Percentiles rank a stretch among this genome's conserved stretches.
Conservation (phyloP, 2,329 filamentous ascomycete genomes). For the Venturia effusa region DNA sequence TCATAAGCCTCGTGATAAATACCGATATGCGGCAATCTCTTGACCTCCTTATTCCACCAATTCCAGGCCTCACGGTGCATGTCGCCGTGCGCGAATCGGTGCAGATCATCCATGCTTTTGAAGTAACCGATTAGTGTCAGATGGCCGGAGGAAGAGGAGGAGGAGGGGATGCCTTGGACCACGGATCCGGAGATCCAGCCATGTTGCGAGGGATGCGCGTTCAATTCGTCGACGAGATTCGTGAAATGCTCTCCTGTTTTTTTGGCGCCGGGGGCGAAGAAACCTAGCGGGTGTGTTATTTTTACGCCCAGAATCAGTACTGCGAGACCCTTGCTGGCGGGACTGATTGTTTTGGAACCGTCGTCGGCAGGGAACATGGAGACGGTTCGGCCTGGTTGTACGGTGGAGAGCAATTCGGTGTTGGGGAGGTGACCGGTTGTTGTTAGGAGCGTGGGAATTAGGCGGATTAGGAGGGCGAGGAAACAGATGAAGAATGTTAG, state of each 20-base stretch:
- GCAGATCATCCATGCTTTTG: constrained; percentile 36
- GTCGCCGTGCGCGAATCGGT: constrained; percentile 40
- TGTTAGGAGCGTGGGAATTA: constrained; percentile 9
- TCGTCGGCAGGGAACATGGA: neutral
- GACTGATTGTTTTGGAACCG: neutral
- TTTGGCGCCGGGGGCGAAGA: constrained; percentile 34
- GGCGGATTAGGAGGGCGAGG: neutral
- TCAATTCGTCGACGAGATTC: constrained; percentile 25
- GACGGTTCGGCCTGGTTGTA: neutral
- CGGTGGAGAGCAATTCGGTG: neutral
- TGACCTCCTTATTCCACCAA: constrained; percentile 33
- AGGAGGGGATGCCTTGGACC: constrained; percentile 21
- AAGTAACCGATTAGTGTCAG: constrained; percentile 40
- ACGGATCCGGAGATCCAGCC: constrained; percentile 34
- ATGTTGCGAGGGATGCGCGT: constrained; percentile 30
- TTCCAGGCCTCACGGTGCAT: constrained; percentile 40
- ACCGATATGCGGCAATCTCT: constrained; percentile 31
- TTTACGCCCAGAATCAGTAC: constrained; percentile 8
- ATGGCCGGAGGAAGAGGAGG: constrained; percentile 26
- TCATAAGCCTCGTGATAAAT: constrained; percentile 47
- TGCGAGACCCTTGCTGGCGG: neutral
- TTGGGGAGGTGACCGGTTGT: constrained; percentile 4
- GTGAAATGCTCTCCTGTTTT: constrained; percentile 30
- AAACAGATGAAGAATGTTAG: neutral
- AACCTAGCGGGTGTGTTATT: constrained; percentile 31